A percentile compares a stretch with the other conserved stretches of the same genome.
These are phyloP conservation scores for Aureobasidium uvarum DNA, from an alignment of 2,329 filamentous ascomycete genomes.

Conservation along the genomic window DNA sequence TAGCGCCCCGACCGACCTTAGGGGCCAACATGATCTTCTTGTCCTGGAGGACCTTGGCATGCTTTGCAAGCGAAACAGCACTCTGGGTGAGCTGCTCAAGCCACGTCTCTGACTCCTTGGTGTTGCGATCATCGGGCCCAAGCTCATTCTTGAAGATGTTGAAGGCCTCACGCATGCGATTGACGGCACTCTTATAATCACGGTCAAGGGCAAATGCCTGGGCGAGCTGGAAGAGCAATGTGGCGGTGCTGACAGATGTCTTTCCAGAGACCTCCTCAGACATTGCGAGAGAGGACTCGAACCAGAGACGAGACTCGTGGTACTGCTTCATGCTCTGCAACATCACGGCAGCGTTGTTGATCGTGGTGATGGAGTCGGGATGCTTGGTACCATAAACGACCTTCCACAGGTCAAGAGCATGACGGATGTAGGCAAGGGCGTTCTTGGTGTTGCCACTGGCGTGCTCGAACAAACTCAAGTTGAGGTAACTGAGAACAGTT, in stretches of 20 bases:
- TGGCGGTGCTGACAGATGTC: conserved; percentile 88
- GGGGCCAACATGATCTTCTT: conserved; percentile 50
- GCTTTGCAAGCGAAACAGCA: conserved; percentile 90
- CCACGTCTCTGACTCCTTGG: conserved; percentile 96
- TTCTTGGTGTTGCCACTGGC: conserved; percentile 84
- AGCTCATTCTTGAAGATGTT: conserved; percentile 90
- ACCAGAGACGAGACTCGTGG: conserved; percentile 93
- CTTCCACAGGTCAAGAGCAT: conserved; percentile 94
- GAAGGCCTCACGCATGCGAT: conserved; percentile 93
- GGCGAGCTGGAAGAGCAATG: conserved; percentile 92
- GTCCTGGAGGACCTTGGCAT: conserved; percentile 80
- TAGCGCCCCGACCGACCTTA: conserved; percentile 57
- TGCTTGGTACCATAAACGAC: conserved; percentile 91
- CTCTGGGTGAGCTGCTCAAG: conserved; percentile 94
- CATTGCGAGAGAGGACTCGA: conserved; percentile 72
- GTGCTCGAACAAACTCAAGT: conserved; percentile 91
- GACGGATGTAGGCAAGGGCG: conserved; percentile 84
- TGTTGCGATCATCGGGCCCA: conserved; percentile 90
- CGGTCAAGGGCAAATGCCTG: conserved; percentile 95
- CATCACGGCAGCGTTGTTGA: conserved; percentile 99
- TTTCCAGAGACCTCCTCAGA: conserved; percentile 89
- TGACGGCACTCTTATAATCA: conserved; percentile 87
- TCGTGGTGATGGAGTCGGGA: conserved; percentile 95
- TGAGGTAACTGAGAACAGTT: conserved; percentile 92
- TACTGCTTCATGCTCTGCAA: conserved; percentile 93